A percentile compares a stretch with the other conserved stretches of the same genome.
Evolutionary conservation across 495 filamentous ascomycete species (phyloP).

Genomic region (Penicillium malachiteum): DNA sequence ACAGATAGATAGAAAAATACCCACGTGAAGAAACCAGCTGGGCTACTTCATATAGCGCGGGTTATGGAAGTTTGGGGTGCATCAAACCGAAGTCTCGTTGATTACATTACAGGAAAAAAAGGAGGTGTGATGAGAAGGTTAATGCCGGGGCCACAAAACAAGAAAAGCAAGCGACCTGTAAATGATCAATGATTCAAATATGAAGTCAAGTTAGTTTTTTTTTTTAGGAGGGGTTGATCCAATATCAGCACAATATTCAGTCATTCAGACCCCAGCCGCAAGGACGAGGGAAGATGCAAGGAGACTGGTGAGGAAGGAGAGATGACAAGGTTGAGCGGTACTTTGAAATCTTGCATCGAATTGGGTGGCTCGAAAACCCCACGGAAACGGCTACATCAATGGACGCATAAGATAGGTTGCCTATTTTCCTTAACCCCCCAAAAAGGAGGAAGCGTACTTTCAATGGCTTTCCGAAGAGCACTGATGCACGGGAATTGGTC

Average conservation of each 20-base stretch:
- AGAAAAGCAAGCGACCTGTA: not conserved
- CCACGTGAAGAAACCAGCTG: not conserved
- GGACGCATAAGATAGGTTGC: conserved; percentile 23
- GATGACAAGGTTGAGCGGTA: conserved; percentile 7
- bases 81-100: not conserved
- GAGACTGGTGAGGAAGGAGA: conserved; percentile 20
- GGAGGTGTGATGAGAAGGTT: not conserved
- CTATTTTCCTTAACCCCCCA: not conserved
- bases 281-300: conserved; percentile 26
- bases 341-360: not conserved
- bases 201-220: not conserved
- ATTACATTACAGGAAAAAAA: not conserved
- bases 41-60: not conserved
- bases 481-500: conserved; percentile 11
- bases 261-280: conserved; percentile 15
- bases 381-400: not conserved
- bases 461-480: not conserved
- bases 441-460: not conserved
- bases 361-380: conserved; percentile 4
- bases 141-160: not conserved
- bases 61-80: not conserved
- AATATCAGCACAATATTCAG: not conserved
- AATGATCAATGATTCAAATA: not conserved
- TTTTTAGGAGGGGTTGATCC: not conserved
- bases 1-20: not conserved